These are phyloP conservation scores for Emericellopsis terricola DNA, from an alignment of 495 filamentous ascomycete genomes.

Conservation along the genomic window DNA sequence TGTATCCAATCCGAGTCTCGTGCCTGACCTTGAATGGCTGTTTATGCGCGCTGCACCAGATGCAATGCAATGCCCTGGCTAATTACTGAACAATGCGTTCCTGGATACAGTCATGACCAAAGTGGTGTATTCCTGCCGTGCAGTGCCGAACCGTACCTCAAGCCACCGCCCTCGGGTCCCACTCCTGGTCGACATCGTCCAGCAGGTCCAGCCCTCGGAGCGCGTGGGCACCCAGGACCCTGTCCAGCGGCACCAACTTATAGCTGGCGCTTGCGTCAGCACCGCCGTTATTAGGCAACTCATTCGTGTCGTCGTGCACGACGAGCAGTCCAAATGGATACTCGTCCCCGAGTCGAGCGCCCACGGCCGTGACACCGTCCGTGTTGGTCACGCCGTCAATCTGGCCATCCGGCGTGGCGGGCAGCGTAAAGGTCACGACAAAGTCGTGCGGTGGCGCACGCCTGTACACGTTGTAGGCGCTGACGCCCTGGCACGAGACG, in stretches of 20 bases:
- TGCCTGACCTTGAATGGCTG: too few relatives aligned
- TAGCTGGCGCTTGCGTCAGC: slow-evolving; percentile 12
- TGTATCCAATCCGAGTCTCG: too few relatives aligned
- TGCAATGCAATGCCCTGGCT: too few relatives aligned
- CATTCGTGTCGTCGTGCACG: slow-evolving; percentile 18
- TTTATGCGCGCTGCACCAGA: too few relatives aligned
- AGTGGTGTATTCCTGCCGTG: too few relatives aligned
- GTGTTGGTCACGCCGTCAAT: slow-evolving; percentile 19
- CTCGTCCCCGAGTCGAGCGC: slow-evolving; percentile 9
- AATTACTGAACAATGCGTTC: too few relatives aligned
- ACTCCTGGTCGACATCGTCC: slow-evolving; percentile 8
- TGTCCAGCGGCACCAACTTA: slow-evolving; percentile 13
- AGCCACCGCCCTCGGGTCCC: slow-evolving; percentile 13
- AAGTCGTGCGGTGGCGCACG: slow-evolving; percentile 13
- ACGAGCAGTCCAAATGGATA: slow-evolving; percentile 15
- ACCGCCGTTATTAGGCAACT: slow-evolving; percentile 9
- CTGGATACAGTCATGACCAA: too few relatives aligned
- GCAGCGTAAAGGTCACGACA: slow-evolving; percentile 14
- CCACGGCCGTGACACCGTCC: slow-evolving; percentile 15
- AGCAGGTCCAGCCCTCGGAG: slow-evolving; percentile 3
- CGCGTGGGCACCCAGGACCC: slow-evolving; percentile 7
- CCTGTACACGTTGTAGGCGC: slow-evolving; percentile 17
- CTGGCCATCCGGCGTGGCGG: slow-evolving; percentile 6
- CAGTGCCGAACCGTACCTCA: too few relatives aligned
- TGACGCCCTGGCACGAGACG: slow-evolving; percentile 17